Evolutionary conservation across 2,329 filamentous ascomycete genomes (phyloP).

Genomic region (Monosporascus sp.): DNA sequence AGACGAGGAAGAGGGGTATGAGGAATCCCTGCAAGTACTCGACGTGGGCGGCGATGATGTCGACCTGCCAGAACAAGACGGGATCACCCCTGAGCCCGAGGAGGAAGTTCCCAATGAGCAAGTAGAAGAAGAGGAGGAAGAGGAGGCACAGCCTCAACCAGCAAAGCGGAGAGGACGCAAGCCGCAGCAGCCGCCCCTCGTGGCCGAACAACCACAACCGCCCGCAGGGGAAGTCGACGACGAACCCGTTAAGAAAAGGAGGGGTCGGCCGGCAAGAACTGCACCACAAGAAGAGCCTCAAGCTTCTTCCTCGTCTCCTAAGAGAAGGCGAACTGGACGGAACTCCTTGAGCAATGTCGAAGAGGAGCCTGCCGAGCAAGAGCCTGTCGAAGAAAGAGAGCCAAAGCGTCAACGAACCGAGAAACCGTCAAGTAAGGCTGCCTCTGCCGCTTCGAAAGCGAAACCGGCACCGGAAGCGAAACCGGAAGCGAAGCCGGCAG

Average conservation of each 20-base stretch:
- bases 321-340: conserved; percentile 17
- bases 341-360: conserved; percentile 14
- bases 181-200: conserved; percentile 16
- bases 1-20: conserved; percentile 19
- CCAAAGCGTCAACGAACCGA: conserved; percentile 21
- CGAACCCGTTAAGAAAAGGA: conserved; percentile 20
- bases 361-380: conserved; percentile 9
- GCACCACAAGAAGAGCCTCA: conserved; percentile 9
- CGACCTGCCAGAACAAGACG: conserved; percentile 10
- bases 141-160: conserved; percentile 19
- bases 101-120: conserved; percentile 14
- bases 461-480: conserved; percentile 14
- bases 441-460: conserved; percentile 15
- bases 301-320: conserved; percentile 11
- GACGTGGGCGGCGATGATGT: conserved; percentile 11
- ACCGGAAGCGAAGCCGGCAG: conserved; percentile 16
- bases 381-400: conserved; percentile 14
- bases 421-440: conserved; percentile 14
- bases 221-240: conserved; percentile 16
- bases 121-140: conserved; percentile 9
- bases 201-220: conserved; percentile 4
- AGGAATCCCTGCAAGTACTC: conserved; percentile 20
- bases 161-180: conserved; percentile 21
- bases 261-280: conserved; percentile 21
- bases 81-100: conserved; percentile 18